Evolutionary conservation across 2,329 filamentous ascomycete species (phyloP), one percentile per base, ranked within the genome.

Genomic region (Diplodia seriata): DNA sequence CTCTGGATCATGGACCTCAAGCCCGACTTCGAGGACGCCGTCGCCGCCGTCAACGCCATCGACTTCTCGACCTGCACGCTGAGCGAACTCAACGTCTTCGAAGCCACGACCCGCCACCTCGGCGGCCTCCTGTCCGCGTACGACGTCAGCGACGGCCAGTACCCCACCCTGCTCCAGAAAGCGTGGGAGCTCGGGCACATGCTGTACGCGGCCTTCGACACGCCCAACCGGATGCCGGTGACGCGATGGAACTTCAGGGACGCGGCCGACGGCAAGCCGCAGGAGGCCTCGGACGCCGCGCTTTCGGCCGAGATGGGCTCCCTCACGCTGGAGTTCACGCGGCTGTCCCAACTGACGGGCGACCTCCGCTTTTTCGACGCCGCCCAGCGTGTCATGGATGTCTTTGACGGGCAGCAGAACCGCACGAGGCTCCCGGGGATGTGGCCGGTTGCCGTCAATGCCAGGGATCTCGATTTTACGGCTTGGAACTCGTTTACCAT

Each of bases 1-100:
- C 82, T 97, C 2, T 96, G 91, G 91, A 94, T 97, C 72, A 93
- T 94, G 86, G 92, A 87, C 31, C 75, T 96, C 76, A 86, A 87
- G 73, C 85, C 90, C 0, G 92, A 96, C 73, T 97, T 97, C 73
- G 87, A 92, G 68, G 89, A 92, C 69, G 93, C 92, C 1, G 87
- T 91, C 54, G 84, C 86, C 63, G 88, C 85, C 3, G 87, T 94
- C 26, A 84, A 84, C 68, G 79, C 86, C 6, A 94, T 97, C 68
- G 93, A 97, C 78, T 97, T 97, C 73, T 95, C 91, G 2, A 90
- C 86, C 12, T 90, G 87, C 33, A 78, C 83, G 15, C 84, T 89
- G 59, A 76, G 80, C 47, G 87, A 91, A 57, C 95, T 97, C 55
- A 93, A 93, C n/a, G 85, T 97, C 8, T 97, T 97, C 73, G 94